A percentile compares a stretch with the other conserved stretches of the same genome.
Conservation (phyloP, 2,329 filamentous ascomycete species). For the Corinectria fuckeliana region DNA sequence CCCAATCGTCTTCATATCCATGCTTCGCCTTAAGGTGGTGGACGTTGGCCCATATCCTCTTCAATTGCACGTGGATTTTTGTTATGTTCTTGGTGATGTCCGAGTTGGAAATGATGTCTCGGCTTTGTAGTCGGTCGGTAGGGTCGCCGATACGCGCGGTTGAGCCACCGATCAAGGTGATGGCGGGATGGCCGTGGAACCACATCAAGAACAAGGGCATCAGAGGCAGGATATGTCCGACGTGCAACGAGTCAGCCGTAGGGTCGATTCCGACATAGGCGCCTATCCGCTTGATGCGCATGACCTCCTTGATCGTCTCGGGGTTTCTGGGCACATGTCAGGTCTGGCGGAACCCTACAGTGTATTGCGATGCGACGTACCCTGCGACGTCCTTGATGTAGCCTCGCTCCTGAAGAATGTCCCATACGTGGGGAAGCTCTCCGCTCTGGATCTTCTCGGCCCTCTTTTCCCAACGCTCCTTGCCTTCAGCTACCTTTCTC, state of each 20-base stretch:
- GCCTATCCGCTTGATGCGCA: slow-evolving; percentile 70
- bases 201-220: slow-evolving; percentile 89
- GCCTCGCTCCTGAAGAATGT: slow-evolving; percentile 73
- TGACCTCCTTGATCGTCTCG: slow-evolving; percentile 64
- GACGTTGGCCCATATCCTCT: slow-evolving; percentile 77
- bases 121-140: slow-evolving; percentile 69
- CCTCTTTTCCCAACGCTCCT: slow-evolving; percentile 54
- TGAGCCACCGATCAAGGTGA: slow-evolving; percentile 74
- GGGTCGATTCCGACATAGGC: slow-evolving; percentile 85
- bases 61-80: slow-evolving; percentile 73
- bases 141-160: slow-evolving; percentile 83
- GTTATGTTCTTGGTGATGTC: slow-evolving; percentile 68
- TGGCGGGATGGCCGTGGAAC: slow-evolving; percentile 72
- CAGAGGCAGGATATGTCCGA: slow-evolving; percentile 80
- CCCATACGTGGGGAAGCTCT: slow-evolving; percentile 61
- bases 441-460: slow-evolving; percentile 58
- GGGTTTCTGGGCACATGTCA: slow-evolving; percentile 46
- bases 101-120: slow-evolving; percentile 58
- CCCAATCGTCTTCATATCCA: slow-evolving; percentile 67
- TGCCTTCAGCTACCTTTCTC: slow-evolving; percentile 50
- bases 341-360: not conserved
- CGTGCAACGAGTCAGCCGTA: slow-evolving; percentile 78
- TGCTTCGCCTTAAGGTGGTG: slow-evolving; percentile 69
- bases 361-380: slow-evolving; percentile 53
- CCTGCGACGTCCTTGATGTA: slow-evolving; percentile 77